phyloP scores from a whole-genome alignment of 345 rosid genomes.

The Brassica juncea region DNA sequence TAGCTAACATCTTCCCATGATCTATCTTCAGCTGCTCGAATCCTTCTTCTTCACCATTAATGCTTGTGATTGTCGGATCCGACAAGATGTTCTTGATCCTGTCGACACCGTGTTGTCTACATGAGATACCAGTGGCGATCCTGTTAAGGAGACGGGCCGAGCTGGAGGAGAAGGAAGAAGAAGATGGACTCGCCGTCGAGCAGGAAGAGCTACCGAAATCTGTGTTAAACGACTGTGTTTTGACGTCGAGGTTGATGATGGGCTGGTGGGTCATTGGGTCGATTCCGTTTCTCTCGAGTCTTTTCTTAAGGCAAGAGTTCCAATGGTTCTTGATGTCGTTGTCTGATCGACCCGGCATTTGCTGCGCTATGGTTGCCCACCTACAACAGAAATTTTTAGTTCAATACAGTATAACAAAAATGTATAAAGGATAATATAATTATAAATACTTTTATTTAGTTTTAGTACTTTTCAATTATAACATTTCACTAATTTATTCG shows the following conservation, averaged over 20 bases:
- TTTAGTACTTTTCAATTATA: background rate
- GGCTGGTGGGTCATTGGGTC: constrained; percentile 42
- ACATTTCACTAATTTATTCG: background rate
- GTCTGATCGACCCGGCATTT: constrained; percentile 38
- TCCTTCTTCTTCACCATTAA: constrained; percentile 5
- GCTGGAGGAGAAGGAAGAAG: constrained; percentile 10
- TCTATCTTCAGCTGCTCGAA: background rate
- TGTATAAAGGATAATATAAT: background rate
- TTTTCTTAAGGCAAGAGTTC: constrained; percentile 40
- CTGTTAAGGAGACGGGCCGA: constrained; percentile 30
- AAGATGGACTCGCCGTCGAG: background rate
- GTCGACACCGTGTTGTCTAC: constrained; percentile 25
- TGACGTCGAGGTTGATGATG: constrained; percentile 13
- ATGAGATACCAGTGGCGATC: constrained; percentile 32
- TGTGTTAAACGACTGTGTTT: constrained; percentile 2
- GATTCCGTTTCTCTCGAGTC: constrained; percentile 37
- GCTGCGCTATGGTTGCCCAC: constrained; percentile 40
- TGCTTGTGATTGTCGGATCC: background rate
- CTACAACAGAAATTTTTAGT: background rate
- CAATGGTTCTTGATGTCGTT: constrained; percentile 42
- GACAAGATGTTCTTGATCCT: constrained; percentile 32
- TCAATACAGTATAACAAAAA: background rate
- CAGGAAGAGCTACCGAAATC: constrained; percentile 12
- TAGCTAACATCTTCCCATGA: constrained; percentile 9
- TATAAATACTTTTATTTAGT: background rate